Conservation (phyloP, 148 eudicot genomes). For the Drosera capensis region DNA sequence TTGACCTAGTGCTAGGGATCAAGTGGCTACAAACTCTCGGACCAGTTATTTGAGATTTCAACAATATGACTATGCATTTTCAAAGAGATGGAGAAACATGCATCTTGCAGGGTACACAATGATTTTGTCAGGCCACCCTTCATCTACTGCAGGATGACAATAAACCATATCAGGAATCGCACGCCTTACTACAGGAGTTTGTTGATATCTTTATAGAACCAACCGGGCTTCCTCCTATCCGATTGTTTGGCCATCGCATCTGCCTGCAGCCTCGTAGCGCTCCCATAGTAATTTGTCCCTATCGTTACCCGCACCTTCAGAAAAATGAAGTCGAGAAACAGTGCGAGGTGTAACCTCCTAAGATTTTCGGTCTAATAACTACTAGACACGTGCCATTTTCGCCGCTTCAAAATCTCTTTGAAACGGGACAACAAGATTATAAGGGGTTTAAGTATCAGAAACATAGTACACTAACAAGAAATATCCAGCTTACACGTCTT, state of each 20-base stretch:
- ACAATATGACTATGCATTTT: background rate
- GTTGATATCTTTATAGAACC: background rate
- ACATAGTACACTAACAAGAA: no score
- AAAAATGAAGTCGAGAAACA: background rate
- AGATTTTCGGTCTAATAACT: no score
- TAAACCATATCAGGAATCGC: background rate
- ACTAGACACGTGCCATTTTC: no score
- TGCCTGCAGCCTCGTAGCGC: background rate
- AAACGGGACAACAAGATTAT: no score
- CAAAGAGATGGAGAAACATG: background rate
- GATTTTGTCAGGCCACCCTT: background rate
- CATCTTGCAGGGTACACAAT: background rate
- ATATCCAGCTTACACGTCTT: no score
- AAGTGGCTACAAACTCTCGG: slow-evolving; percentile 3
- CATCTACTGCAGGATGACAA: background rate
- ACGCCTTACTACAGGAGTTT: background rate
- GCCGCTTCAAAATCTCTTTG: no score
- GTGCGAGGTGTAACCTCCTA: no score
- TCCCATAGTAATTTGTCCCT: background rate
- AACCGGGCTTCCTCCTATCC: background rate
- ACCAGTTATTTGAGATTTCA: background rate
- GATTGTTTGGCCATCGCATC: background rate
- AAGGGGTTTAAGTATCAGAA: no score
- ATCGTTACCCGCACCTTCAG: background rate
- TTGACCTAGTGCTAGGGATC: slow-evolving; percentile 1